Evolutionary conservation across 2,329 filamentous ascomycete genomes (phyloP).

Genomic region (Scopulariopsis brevicaulis): DNA sequence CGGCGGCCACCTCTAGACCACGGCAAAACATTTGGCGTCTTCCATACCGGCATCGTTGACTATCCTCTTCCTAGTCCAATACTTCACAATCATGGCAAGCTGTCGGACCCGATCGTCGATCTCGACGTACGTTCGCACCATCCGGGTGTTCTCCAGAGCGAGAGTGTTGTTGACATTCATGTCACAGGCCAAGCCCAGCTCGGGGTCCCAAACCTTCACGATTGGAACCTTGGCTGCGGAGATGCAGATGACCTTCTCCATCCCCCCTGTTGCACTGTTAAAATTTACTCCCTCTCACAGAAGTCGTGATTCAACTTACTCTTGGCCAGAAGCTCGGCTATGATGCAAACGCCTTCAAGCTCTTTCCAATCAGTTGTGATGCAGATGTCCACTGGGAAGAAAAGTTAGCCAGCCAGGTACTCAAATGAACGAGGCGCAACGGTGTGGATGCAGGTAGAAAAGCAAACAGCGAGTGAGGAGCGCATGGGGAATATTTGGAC

Average conservation of each 20-base stretch:
- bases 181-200: conserved; percentile 79
- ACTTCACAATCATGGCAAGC: conserved; percentile 91
- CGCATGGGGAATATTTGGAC: neutral
- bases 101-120: conserved; percentile 84
- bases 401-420: conserved; percentile 16
- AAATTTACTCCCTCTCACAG: conserved; percentile 5
- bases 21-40: neutral
- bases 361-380: conserved; percentile 86
- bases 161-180: conserved; percentile 99
- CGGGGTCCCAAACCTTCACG: conserved; percentile 97
- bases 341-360: conserved; percentile 79
- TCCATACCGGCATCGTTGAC: conserved; percentile 89
- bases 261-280: conserved; percentile 60
- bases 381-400: conserved; percentile 75
- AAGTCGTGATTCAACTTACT: conserved; percentile 45
- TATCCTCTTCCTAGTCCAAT: conserved; percentile 89
- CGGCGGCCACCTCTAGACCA: neutral
- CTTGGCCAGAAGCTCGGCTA: conserved; percentile 75
- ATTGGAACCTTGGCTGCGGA: conserved; percentile 94
- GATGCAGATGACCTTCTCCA: conserved; percentile 93
- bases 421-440: neutral
- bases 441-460: neutral
- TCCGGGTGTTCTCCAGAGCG: conserved; percentile 89
- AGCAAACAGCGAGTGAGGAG: neutral
- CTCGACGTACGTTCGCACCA: conserved; percentile 95